Conservation (phyloP, 2,329 filamentous ascomycete genomes). For the Phyllachora maydis region DNA sequence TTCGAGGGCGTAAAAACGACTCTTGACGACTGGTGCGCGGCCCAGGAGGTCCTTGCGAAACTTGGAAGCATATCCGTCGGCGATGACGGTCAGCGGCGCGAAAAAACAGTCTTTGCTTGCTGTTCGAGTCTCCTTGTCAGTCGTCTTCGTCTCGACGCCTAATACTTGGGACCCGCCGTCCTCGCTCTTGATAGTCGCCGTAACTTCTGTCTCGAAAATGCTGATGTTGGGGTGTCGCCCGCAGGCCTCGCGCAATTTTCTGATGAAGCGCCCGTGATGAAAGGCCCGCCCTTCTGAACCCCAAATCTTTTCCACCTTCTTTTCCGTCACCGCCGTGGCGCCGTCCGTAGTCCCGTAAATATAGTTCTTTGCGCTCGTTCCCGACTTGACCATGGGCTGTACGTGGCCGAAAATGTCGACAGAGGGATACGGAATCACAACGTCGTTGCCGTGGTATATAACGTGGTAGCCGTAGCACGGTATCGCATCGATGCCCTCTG, state of each 20-base stretch:
- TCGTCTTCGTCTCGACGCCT: slow-evolving; percentile 59
- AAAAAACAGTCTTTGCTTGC: slow-evolving; percentile 62
- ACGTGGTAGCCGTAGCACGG: slow-evolving; percentile 74
- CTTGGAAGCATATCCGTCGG: slow-evolving; percentile 81
- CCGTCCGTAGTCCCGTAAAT: slow-evolving; percentile 1
- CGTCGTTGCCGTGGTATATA: slow-evolving; percentile 54
- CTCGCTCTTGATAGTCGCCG: slow-evolving; percentile 50
- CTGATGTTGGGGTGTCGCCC: slow-evolving; percentile 63
- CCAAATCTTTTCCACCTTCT: slow-evolving; percentile 9
- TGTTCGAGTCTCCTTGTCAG: slow-evolving; percentile 28
- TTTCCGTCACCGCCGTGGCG: slow-evolving; percentile 4
- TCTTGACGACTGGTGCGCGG: slow-evolving; percentile 47
- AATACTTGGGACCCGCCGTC: slow-evolving; percentile 48
- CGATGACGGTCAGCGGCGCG: slow-evolving; percentile 67
- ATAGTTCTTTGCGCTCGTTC: slow-evolving; percentile 2
- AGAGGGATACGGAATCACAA: slow-evolving; percentile 61
- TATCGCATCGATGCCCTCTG: slow-evolving; percentile 78
- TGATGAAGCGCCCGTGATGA: slow-evolving; percentile 89
- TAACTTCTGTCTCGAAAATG: slow-evolving; percentile 76
- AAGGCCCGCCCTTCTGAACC: slow-evolving; percentile 59
- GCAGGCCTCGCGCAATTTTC: slow-evolving; percentile 58
- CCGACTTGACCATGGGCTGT: slow-evolving; percentile 5
- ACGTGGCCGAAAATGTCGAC: slow-evolving; percentile 26
- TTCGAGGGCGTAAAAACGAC: slow-evolving; percentile 87
- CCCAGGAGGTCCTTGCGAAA: slow-evolving; percentile 67